Percentiles rank a stretch among this genome's conserved stretches.
Evolutionary conservation across 495 filamentous ascomycete species (phyloP).

Genomic region (Penicillium canariense): DNA sequence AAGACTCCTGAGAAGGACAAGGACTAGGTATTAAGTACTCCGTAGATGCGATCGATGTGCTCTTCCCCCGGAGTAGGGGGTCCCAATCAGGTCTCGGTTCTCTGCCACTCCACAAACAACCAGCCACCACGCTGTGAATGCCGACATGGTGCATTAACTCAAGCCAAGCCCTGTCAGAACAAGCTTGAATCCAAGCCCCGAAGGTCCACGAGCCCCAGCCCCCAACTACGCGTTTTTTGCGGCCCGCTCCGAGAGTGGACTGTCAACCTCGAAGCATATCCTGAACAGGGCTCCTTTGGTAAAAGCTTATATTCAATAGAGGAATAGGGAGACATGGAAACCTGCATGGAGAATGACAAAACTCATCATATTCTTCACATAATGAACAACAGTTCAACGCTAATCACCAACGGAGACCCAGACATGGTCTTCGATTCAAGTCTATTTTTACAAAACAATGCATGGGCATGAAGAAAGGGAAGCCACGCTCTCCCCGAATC

Average conservation of each 20-base stretch:
- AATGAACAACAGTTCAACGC: constrained; percentile 39
- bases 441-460: constrained; percentile 48
- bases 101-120: background rate
- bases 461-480: constrained; percentile 20
- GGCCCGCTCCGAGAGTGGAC: constrained; percentile 1
- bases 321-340: background rate
- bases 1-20: no score
- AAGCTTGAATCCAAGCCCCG: background rate
- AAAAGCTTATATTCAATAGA: background rate
- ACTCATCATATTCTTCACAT: constrained; percentile 45
- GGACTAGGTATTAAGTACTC: no score
- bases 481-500: constrained; percentile 15
- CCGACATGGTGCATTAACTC: background rate
- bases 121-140: background rate
- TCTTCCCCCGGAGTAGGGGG: no score
- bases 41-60: no score
- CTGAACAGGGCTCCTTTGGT: background rate
- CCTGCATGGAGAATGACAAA: constrained; percentile 11
- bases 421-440: constrained; percentile 31
- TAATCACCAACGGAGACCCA: constrained; percentile 41
- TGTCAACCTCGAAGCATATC: no score
- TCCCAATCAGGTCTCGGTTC: background rate
- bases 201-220: background rate
- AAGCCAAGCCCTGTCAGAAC: background rate
- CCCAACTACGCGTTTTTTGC: background rate